A percentile compares a stretch with the other conserved stretches of the same genome.
These are phyloP conservation scores for Lignosus rhinocerotis DNA, from an alignment of 1,284 basidiomycete genomes.

Conservation along the genomic window DNA sequence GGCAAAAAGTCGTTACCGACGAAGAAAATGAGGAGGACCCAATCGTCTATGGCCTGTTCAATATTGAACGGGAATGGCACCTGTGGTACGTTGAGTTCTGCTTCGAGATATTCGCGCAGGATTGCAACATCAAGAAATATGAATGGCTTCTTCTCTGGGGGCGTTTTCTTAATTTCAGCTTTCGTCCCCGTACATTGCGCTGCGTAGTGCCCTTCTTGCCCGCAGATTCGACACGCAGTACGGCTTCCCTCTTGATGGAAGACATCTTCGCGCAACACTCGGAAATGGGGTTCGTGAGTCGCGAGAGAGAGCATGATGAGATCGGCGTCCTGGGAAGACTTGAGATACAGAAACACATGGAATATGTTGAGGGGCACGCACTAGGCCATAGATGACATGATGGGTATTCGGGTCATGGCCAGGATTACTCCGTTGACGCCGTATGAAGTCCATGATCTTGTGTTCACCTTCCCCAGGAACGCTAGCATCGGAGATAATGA, in stretches of 20 bases:
- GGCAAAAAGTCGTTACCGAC: slow-evolving; percentile 99
- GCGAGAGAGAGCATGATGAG: slow-evolving; percentile 98
- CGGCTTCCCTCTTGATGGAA: slow-evolving; percentile 83
- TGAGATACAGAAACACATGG: background rate
- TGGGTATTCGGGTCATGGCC: slow-evolving; percentile 93
- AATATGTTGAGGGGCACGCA: slow-evolving; percentile 38
- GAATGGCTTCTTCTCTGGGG: slow-evolving; percentile 92
- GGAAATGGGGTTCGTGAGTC: slow-evolving; percentile 97
- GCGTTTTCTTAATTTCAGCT: slow-evolving; percentile 64
- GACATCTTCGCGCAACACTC: slow-evolving; percentile 97
- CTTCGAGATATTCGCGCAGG: slow-evolving; percentile 95
- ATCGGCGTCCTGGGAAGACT: slow-evolving; percentile 84
- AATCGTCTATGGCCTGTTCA: slow-evolving; percentile 98
- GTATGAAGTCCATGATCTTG: slow-evolving; percentile 99
- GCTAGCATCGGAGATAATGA: slow-evolving; percentile 95
- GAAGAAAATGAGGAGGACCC: slow-evolving; percentile 99
- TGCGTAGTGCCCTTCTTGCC: slow-evolving; percentile 92
- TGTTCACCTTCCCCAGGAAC: slow-evolving; percentile 99
- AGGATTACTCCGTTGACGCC: slow-evolving; percentile 84
- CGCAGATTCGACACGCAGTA: slow-evolving; percentile 87
- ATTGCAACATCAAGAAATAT: slow-evolving; percentile 98
- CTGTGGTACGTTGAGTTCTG: slow-evolving; percentile 85
- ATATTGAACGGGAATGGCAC: slow-evolving; percentile 89
- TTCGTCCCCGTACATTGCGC: slow-evolving; percentile 86
- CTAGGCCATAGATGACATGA: slow-evolving; percentile 97